Base-by-base conservation (phyloP, 2,329 filamentous ascomycete genomes). In the Dryadomyces quercus-mongolicae region DNA sequence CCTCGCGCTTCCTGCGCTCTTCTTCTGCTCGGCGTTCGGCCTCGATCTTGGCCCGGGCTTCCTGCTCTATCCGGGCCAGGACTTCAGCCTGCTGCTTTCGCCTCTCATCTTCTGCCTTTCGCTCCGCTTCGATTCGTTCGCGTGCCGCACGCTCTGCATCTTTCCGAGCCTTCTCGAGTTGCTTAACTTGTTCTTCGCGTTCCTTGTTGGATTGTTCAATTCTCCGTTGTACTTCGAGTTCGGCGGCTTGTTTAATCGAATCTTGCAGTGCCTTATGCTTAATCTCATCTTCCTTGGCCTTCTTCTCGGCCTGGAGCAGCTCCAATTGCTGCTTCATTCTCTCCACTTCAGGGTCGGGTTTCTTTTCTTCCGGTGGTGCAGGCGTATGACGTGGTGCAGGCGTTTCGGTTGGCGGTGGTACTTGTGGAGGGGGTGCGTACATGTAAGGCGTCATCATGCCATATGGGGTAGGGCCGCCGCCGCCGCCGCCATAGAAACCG, bases 241-340 rank as follows among this genome's bases (percentile, higher is more conserved):
- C 62, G 9, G 62, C 66, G 2, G 68, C 63, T 54, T 63, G 62
- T 49, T 61, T 63, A 43, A 71, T 66, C 55, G 63, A 67, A 44
- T 73, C 70, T 52, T 73, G 72, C 67, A 72, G 68, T 59, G 67
- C 68, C 55, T 63, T 58, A 54, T 72, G 68, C 60, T 67, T 71
- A 38, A 73, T 70, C 10, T 69, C 71, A 12, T 72, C 72, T 52
- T 74, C 74, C 56, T 68, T 70, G 58, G 67, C 69, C 34, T 71
- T 72, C 55, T 74, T 67, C 34, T 71, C 71, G 4, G 66, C 68
- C 57, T 78, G 72, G 46, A 78, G 70, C 10, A 69, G 67, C 13
- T 74, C 72, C 16, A 87, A 67, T 60, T 85, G 76, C 58, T 79
- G 74, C 57, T 84, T 76, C 55, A 84, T 74, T n/a, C 72, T 71